Percentiles rank a stretch among this genome's conserved stretches.
Conservation (phyloP, 2,329 filamentous ascomycete genomes). For the Lasiodiplodia sp. region DNA sequence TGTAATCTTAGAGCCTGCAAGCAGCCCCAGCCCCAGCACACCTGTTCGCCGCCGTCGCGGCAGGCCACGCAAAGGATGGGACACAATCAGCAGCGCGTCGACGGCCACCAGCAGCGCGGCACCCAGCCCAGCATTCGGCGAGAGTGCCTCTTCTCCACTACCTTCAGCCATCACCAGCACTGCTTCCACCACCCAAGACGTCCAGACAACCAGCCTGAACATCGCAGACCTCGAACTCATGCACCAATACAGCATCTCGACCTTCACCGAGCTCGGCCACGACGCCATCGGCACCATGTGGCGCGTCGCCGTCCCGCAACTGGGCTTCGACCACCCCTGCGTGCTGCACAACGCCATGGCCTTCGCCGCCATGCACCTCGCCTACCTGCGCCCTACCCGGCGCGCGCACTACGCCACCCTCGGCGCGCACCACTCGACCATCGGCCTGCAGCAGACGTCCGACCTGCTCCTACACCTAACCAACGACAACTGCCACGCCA, state of each 20-base stretch:
- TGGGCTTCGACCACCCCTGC: not conserved
- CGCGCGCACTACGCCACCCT: conserved; percentile 11
- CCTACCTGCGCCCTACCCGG: not conserved
- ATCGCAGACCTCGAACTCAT: conserved; percentile 20
- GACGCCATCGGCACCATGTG: conserved; percentile 10
- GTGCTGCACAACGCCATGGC: conserved; percentile 19
- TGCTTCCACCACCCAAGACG: not conserved
- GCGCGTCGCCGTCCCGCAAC: not conserved
- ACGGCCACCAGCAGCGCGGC: not conserved
- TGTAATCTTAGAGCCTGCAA: not conserved
- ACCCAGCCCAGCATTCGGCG: not conserved
- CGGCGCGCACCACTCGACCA: conserved; percentile 11
- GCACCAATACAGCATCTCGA: conserved; percentile 3
- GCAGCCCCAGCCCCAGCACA: not conserved
- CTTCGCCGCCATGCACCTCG: conserved; percentile 1
- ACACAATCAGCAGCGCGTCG: not conserved
- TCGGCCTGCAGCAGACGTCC: conserved; percentile 14
- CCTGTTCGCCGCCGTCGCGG: conserved; percentile 2
- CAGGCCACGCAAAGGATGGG: conserved; percentile 15
- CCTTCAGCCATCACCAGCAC: no score
- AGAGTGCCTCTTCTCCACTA: not conserved
- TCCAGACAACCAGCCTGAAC: not conserved
- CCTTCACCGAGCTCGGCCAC: not conserved
- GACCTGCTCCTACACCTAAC: not conserved
- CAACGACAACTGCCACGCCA: conserved; percentile 8